Evolutionary conservation across 768 basidiomycete genomes (phyloP).

Genomic region (Coprinopsis strossmayeri): DNA sequence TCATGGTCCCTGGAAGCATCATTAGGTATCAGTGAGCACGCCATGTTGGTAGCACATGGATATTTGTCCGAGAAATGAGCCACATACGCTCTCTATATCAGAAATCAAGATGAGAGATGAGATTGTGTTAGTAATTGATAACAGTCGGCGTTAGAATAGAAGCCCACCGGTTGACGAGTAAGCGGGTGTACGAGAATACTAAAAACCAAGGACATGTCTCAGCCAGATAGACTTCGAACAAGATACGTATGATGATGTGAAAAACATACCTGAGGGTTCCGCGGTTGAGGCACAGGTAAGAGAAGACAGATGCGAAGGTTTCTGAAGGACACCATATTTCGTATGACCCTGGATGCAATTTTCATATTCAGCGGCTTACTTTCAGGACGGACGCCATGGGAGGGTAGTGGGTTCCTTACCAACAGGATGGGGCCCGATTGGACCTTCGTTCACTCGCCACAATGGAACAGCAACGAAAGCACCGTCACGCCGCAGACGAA

Average conservation of each 20-base stretch:
- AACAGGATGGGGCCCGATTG: slow-evolving; percentile 71
- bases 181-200: slow-evolving; percentile 74
- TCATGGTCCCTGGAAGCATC: slow-evolving; percentile 54
- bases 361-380: no score
- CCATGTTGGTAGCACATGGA: background rate
- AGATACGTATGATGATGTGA: background rate
- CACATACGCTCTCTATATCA: slow-evolving; percentile 6
- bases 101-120: slow-evolving; percentile 6
- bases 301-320: slow-evolving; percentile 71
- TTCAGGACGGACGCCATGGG: background rate
- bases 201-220: background rate
- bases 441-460: slow-evolving; percentile 60
- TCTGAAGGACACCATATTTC: slow-evolving; percentile 77
- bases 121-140: background rate
- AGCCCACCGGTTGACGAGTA: slow-evolving; percentile 58
- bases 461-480: slow-evolving; percentile 78
- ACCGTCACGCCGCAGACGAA: slow-evolving; percentile 64
- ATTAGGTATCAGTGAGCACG: background rate
- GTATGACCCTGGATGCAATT: slow-evolving; percentile 53
- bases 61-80: background rate
- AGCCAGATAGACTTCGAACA: background rate
- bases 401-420: slow-evolving; percentile 34
- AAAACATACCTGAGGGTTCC: slow-evolving; percentile 55
- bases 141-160: slow-evolving; percentile 1
- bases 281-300: slow-evolving; percentile 63